phyloP scores from a whole-genome alignment of 2,329 filamentous ascomycete genomes.

The Cephalotrichum gorgonifer region DNA sequence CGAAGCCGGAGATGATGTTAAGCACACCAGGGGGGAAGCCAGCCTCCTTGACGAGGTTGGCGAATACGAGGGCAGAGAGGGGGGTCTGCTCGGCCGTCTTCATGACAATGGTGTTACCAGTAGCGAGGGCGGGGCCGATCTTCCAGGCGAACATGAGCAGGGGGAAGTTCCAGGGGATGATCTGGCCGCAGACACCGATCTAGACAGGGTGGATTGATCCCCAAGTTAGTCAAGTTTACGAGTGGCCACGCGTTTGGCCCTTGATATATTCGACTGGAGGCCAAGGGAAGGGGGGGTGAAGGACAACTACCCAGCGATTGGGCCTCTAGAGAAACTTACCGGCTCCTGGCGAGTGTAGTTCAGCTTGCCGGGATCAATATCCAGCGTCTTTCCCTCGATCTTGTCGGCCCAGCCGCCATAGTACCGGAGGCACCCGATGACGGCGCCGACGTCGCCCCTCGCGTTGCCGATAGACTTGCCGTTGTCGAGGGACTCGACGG shows the following conservation, averaged over 20 bases:
- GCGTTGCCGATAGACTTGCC: conserved; percentile 73
- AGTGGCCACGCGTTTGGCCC: too few relatives aligned
- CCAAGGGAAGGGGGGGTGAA: not conserved
- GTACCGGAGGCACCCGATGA: conserved; percentile 62
- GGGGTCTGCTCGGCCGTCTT: conserved; percentile 73
- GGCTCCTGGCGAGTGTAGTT: conserved; percentile 77
- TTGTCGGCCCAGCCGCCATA: conserved; percentile 83
- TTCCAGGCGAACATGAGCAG: conserved; percentile 78
- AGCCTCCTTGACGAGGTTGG: conserved; percentile 59
- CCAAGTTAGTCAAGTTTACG: too few relatives aligned
- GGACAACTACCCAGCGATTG: not conserved
- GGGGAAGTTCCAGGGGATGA: conserved; percentile 86
- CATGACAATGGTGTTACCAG: conserved; percentile 62
- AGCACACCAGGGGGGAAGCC: conserved; percentile 70
- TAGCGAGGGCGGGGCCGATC: conserved; percentile 62
- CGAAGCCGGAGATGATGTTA: conserved; percentile 70
- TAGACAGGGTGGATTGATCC: conserved; percentile 12
- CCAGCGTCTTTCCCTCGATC: conserved; percentile 77
- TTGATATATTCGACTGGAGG: too few relatives aligned
- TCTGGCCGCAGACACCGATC: conserved; percentile 74
- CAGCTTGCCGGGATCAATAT: conserved; percentile 68
- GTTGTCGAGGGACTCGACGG: conserved; percentile 81
- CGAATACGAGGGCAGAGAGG: conserved; percentile 56
- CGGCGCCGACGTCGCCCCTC: conserved; percentile 61
- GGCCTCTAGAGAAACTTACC: too few relatives aligned